A percentile compares a stretch with the other conserved stretches of the same genome.
phyloP scores from a whole-genome alignment of 495 filamentous ascomycete species.

The Parathielavia appendiculata region DNA sequence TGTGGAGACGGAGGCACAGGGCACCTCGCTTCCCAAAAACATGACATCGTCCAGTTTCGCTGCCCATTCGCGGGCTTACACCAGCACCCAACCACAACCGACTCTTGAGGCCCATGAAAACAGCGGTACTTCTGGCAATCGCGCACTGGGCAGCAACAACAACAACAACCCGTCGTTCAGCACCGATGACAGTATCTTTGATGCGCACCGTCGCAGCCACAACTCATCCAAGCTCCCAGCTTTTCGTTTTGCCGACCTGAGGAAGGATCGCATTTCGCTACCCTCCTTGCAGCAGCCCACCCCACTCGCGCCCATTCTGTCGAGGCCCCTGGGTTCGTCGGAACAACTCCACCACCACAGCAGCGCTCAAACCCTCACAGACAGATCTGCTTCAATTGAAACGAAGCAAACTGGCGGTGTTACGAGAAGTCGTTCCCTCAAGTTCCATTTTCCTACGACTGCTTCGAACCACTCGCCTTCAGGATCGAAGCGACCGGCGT shows the following conservation, averaged over 20 bases:
- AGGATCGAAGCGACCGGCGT: conserved; percentile 38
- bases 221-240: conserved; percentile 48
- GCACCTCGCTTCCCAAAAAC: conserved; percentile 7
- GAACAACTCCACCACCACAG: conserved; percentile 27
- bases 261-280: conserved; percentile 36
- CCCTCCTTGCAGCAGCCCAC: conserved; percentile 38
- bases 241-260: conserved; percentile 46
- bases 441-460: conserved; percentile 8
- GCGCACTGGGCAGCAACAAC: conserved; percentile 19
- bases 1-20: conserved; percentile 12
- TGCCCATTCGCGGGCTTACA: conserved; percentile 13
- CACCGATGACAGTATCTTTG: conserved; percentile 30
- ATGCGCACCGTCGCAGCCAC: conserved; percentile 46
- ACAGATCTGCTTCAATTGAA: conserved; percentile 15
- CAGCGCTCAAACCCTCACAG: conserved; percentile 22
- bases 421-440: conserved; percentile 15
- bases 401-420: conserved; percentile 10
- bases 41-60: conserved; percentile 18
- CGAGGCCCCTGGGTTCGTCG: conserved; percentile 25
- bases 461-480: conserved; percentile 3
- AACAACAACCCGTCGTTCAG: conserved; percentile 19
- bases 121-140: background rate
- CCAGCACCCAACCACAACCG: conserved; percentile 12
- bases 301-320: conserved; percentile 40
- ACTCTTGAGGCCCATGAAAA: conserved; percentile 5